phyloP scores from a whole-genome alignment of 345 rosid genomes.

The Arabidopsis thaliana region TAIR10.1 NC_003074.8:16505001-16505500 shows the following conservation, averaged over 20 bases:
- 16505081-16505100: constrained; percentile 96
- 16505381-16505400: constrained; percentile 89
- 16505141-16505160: constrained; percentile 89
- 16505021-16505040: background rate
- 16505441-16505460: constrained; percentile 89
- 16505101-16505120: constrained; percentile 87
- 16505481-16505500: constrained; percentile 93
- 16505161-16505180: constrained; percentile 85
- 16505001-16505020: background rate
- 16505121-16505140: constrained; percentile 92
- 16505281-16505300: constrained; percentile 96
- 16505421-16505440: constrained; percentile 97
- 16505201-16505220: constrained; percentile 81
- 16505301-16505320: constrained; percentile 88
- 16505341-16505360: constrained; percentile 97
- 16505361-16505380: constrained; percentile 97
- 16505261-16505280: constrained; percentile 97
- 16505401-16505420: constrained; percentile 95
- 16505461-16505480: constrained; percentile 89
- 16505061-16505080: constrained; percentile 75
- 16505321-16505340: constrained; percentile 91
- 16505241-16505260: constrained; percentile 94
- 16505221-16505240: constrained; percentile 82
- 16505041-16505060: constrained; percentile 1
- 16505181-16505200: constrained; percentile 80